Percentiles rank a stretch among this genome's conserved stretches.
These are phyloP conservation scores for Lantana camara DNA, from an alignment of 257 asterid genomes.

Conservation along the genomic window DNA sequence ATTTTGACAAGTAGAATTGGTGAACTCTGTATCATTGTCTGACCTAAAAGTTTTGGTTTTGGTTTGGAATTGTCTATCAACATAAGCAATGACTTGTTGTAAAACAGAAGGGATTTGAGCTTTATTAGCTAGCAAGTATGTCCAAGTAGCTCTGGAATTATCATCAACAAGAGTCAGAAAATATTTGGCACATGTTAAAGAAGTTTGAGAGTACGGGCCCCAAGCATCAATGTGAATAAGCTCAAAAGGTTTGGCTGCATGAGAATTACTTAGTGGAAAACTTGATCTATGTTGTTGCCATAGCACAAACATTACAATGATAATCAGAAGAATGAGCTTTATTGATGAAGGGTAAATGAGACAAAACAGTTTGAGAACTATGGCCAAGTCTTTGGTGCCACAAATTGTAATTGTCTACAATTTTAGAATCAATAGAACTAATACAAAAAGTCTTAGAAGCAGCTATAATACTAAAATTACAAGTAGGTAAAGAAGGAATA, in stretches of 20 bases:
- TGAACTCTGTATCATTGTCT: not conserved
- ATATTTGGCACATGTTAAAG: not conserved
- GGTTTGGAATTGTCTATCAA: too few species aligned
- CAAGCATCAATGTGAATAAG: not conserved
- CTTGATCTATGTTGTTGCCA: not conserved
- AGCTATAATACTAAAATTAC: not conserved
- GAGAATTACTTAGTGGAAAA: not conserved
- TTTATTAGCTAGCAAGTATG: too few species aligned
- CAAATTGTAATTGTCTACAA: not conserved
- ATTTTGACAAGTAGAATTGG: not conserved
- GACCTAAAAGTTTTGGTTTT: too few species aligned
- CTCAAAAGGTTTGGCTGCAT: not conserved
- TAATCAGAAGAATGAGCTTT: not conserved
- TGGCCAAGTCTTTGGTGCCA: not conserved
- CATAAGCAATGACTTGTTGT: too few species aligned
- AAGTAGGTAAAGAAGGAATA: too few species aligned
- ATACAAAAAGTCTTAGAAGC: not conserved
- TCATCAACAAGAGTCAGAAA: too few species aligned
- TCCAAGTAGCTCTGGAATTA: too few species aligned
- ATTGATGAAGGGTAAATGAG: too few species aligned
- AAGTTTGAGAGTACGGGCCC: not conserved
- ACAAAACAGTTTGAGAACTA: not conserved
- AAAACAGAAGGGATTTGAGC: too few species aligned
- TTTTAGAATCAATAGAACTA: too few species aligned
- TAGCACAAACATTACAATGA: not conserved